phyloP scores from a whole-genome alignment of 2,329 filamentous ascomycete genomes.

The Fusarium pseudograminearum region DNA sequence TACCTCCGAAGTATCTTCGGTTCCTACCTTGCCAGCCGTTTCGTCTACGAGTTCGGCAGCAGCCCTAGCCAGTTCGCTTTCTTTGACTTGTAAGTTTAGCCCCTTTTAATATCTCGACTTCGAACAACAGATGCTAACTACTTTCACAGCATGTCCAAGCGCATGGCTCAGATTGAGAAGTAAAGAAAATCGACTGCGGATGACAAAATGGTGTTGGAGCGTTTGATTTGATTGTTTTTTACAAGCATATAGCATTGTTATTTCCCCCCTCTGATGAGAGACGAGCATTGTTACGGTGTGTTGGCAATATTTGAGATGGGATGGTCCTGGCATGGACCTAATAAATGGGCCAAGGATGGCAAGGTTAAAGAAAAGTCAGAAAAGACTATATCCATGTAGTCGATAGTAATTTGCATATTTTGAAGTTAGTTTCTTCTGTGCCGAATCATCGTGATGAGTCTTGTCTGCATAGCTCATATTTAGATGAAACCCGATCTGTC shows the following conservation, averaged over 20 bases:
- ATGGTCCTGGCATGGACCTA: constrained; percentile 44
- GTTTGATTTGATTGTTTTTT: constrained; percentile 41
- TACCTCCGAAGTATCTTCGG: constrained; percentile 97
- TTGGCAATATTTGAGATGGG: constrained; percentile 42
- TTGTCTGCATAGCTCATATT: not conserved
- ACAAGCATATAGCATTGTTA: constrained; percentile 47
- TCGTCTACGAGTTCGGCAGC: constrained; percentile 95
- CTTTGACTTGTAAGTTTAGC: constrained; percentile 88
- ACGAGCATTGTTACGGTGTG: constrained; percentile 46
- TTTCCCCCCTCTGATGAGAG: constrained; percentile 38
- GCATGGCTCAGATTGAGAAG: constrained; percentile 63
- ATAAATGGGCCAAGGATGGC: constrained; percentile 38
- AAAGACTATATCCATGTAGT: constrained; percentile 44
- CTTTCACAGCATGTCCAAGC: constrained; percentile 70
- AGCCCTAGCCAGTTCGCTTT: constrained; percentile 96
- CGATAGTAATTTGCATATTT: constrained; percentile 43
- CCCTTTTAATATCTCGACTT: not conserved
- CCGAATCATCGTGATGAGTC: not conserved
- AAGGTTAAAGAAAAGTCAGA: constrained; percentile 49
- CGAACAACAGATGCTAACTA: constrained; percentile 49
- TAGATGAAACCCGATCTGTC: constrained; percentile 6
- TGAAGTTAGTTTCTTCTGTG: constrained; percentile 26
- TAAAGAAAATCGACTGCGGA: constrained; percentile 32
- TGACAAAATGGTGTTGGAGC: constrained; percentile 38
- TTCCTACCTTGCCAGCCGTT: constrained; percentile 92